These are phyloP conservation scores for Neofusicoccum ribis DNA, from an alignment of 2,329 filamentous ascomycete genomes.

Conservation along the genomic window DNA sequence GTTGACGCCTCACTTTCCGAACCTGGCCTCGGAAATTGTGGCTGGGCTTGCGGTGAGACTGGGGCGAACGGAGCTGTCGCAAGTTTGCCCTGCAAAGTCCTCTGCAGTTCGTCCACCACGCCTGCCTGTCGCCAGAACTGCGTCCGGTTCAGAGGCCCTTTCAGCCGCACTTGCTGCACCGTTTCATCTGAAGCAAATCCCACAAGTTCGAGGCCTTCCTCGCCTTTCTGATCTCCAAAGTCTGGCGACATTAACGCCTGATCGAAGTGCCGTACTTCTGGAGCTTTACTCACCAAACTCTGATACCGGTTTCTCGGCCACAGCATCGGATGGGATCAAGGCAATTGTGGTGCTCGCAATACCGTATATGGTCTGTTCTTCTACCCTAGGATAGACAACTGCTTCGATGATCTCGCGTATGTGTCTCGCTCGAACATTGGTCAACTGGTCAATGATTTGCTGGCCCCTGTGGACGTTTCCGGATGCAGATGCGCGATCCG, in stretches of 20 bases:
- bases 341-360: conserved; percentile 47
- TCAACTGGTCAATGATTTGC: conserved; percentile 38
- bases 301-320: conserved; percentile 16
- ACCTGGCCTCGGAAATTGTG: conserved; percentile 7
- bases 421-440: conserved; percentile 41
- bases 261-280: neutral
- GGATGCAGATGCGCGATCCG: neutral
- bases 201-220: conserved; percentile 35
- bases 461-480: conserved; percentile 26
- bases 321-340: conserved; percentile 44
- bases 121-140: conserved; percentile 46
- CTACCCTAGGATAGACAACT: conserved; percentile 45
- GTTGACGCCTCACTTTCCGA: neutral
- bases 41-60: neutral
- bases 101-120: conserved; percentile 44
- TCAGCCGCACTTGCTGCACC: conserved; percentile 41
- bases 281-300: conserved; percentile 4
- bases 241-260: neutral
- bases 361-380: conserved; percentile 41
- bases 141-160: conserved; percentile 41
- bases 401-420: conserved; percentile 41
- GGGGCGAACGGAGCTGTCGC: conserved; percentile 12
- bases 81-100: conserved; percentile 34
- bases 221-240: neutral
- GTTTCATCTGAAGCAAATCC: conserved; percentile 43